Evolutionary conservation across 1,139 yeast genomes (phyloP).

Genomic region (Magnusiomyces clavatus): DNA sequence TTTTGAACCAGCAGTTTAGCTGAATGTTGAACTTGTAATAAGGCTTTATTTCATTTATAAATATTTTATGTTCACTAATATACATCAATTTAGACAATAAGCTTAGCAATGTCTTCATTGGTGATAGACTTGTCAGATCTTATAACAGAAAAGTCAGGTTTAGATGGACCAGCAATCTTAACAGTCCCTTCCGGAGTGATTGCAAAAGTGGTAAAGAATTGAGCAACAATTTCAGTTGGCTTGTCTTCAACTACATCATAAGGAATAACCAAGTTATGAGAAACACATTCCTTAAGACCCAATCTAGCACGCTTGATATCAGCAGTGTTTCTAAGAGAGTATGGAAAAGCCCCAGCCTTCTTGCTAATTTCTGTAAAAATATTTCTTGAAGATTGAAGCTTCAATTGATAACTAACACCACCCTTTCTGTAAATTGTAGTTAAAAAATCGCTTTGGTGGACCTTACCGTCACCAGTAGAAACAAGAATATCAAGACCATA

Average conservation of each 20-base stretch:
- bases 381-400: constrained; percentile 65
- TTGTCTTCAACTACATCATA: constrained; percentile 66
- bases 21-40: no score
- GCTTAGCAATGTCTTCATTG: constrained; percentile 44
- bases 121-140: constrained; percentile 51
- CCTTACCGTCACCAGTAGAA: constrained; percentile 64
- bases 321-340: constrained; percentile 56
- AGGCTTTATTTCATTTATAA: background rate
- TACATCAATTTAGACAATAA: constrained; percentile 37
- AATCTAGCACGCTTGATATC: constrained; percentile 69
- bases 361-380: constrained; percentile 61
- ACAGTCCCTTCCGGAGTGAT: constrained; percentile 67
- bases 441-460: constrained; percentile 45
- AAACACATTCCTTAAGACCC: constrained; percentile 67
- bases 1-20: no score
- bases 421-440: constrained; percentile 71
- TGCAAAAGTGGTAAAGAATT: constrained; percentile 71
- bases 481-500: constrained; percentile 69
- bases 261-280: constrained; percentile 61
- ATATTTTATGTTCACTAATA: background rate
- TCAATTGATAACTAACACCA: constrained; percentile 59
- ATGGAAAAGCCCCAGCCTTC: constrained; percentile 64
- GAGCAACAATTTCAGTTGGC: constrained; percentile 62
- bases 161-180: constrained; percentile 51
- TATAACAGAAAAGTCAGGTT: constrained; percentile 44